Conservation (phyloP, 306 rosid genomes). For the Prunus mongolica region DNA sequence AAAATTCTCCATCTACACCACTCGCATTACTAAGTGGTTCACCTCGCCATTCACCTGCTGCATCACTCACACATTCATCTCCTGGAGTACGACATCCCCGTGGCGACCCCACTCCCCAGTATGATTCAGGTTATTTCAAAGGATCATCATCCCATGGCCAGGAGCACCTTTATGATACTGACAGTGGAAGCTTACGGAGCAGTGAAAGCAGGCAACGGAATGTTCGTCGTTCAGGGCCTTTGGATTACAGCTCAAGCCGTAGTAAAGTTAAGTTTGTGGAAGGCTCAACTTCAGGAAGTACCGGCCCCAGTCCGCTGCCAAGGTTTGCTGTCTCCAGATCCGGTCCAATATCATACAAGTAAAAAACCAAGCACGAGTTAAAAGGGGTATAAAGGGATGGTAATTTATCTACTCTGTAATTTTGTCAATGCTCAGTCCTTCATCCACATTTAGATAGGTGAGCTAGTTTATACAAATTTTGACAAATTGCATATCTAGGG, state of each 20-base stretch:
- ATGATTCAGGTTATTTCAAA: slow-evolving; percentile 66
- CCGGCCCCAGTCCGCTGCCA: slow-evolving; percentile 91
- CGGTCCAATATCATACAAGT: slow-evolving; percentile 91
- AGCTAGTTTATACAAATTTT: slow-evolving; percentile 36
- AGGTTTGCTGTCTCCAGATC: slow-evolving; percentile 98
- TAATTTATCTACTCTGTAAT: slow-evolving; percentile 31
- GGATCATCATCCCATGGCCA: slow-evolving; percentile 69
- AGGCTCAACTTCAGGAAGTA: slow-evolving; percentile 80
- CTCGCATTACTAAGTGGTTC: slow-evolving; percentile 66
- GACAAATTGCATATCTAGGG: slow-evolving; percentile 31
- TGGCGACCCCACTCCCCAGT: slow-evolving; percentile 71
- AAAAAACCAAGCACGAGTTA: slow-evolving; percentile 21
- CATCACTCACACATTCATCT: slow-evolving; percentile 68
- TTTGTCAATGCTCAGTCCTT: background rate
- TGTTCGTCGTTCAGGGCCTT: slow-evolving; percentile 80
- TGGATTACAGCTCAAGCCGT: slow-evolving; percentile 79
- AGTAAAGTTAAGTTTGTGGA: slow-evolving; percentile 59
- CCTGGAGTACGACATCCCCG: slow-evolving; percentile 63
- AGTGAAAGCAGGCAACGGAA: slow-evolving; percentile 52
- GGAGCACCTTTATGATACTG: slow-evolving; percentile 50
- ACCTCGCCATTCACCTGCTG: slow-evolving; percentile 80
- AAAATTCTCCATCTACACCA: slow-evolving; percentile 61
- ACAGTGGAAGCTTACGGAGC: slow-evolving; percentile 47
- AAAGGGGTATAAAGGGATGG: slow-evolving; percentile 8
- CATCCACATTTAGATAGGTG: slow-evolving; percentile 8